phyloP scores from a whole-genome alignment of 2,329 filamentous ascomycete genomes.

The Cordyceps militaris region DNA sequence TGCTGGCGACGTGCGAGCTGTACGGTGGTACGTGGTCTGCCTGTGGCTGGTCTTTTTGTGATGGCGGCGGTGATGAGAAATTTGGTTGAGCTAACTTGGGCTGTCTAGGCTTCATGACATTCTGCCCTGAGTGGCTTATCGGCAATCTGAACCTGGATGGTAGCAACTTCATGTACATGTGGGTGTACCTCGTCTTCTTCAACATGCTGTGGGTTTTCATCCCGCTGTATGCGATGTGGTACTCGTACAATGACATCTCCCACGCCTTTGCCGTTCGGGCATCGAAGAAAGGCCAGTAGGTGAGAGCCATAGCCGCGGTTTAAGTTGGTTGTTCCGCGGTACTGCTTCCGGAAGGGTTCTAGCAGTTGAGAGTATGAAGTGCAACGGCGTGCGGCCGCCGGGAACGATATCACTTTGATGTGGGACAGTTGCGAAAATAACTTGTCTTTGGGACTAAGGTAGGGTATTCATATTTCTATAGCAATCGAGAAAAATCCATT shows the following conservation, averaged over 20 bases:
- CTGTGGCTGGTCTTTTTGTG: not conserved
- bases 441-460: slow-evolving; percentile 3
- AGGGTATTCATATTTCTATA: slow-evolving; percentile 5
- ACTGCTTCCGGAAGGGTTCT: too few relatives aligned
- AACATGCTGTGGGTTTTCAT: slow-evolving; percentile 62
- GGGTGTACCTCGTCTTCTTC: slow-evolving; percentile 63
- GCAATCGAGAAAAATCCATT: not conserved
- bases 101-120: slow-evolving; percentile 59
- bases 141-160: slow-evolving; percentile 55
- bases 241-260: slow-evolving; percentile 47
- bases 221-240: slow-evolving; percentile 51
- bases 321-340: not conserved
- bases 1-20: slow-evolving; percentile 58
- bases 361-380: too few relatives aligned
- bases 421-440: not conserved
- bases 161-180: slow-evolving; percentile 61
- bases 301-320: not conserved
- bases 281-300: slow-evolving; percentile 25
- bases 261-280: slow-evolving; percentile 38
- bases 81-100: not conserved
- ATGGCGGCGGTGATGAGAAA: not conserved
- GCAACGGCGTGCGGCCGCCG: too few relatives aligned
- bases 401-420: not conserved
- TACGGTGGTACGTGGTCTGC: slow-evolving; percentile 46
- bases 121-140: slow-evolving; percentile 62